These are phyloP conservation scores for Pezicula radicicola DNA, from an alignment of 2,329 filamentous ascomycete genomes.

Conservation along the genomic window DNA sequence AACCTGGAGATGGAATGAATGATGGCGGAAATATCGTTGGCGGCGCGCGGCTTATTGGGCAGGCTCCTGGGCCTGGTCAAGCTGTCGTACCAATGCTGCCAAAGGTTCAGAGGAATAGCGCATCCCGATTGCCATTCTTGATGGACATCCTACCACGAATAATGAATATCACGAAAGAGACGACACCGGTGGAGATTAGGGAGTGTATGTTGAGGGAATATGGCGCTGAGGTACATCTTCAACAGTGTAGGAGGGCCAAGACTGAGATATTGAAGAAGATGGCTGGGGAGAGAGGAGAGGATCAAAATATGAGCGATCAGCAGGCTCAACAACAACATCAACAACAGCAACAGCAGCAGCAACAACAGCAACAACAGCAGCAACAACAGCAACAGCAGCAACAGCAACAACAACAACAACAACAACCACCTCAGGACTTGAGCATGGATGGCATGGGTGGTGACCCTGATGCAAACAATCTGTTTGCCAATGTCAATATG, in stretches of 20 bases:
- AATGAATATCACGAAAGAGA: conserved; percentile 55
- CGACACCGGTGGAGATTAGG: conserved; percentile 55
- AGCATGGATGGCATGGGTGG: conserved; percentile 16
- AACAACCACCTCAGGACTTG: background rate
- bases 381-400: background rate
- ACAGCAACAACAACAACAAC: background rate
- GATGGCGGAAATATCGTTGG: conserved; percentile 27
- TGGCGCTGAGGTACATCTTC: conserved; percentile 28
- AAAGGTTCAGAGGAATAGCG: conserved; percentile 29
- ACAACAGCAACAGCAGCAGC: conserved; percentile 2
- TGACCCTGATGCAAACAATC: conserved; percentile 12
- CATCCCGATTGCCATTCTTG: conserved; percentile 46
- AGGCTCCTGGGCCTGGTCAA: conserved; percentile 8
- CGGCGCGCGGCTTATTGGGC: conserved; percentile 23
- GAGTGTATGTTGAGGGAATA: conserved; percentile 46
- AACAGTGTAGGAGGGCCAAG: conserved; percentile 29
- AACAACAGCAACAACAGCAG: background rate
- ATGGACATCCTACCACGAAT: conserved; percentile 57
- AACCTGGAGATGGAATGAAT: conserved; percentile 18
- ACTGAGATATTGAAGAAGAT: conserved; percentile 29
- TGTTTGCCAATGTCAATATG: conserved; percentile 15
- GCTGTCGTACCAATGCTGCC: conserved; percentile 21
- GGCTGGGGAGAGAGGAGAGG: conserved; percentile 5
- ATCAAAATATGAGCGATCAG: conserved; percentile 1
- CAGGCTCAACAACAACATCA: background rate